Percentiles rank a stretch among this genome's conserved stretches.
These are phyloP conservation scores for Kluyveromyces starmeri DNA, from an alignment of 805 yeast species.

Conservation along the genomic window DNA sequence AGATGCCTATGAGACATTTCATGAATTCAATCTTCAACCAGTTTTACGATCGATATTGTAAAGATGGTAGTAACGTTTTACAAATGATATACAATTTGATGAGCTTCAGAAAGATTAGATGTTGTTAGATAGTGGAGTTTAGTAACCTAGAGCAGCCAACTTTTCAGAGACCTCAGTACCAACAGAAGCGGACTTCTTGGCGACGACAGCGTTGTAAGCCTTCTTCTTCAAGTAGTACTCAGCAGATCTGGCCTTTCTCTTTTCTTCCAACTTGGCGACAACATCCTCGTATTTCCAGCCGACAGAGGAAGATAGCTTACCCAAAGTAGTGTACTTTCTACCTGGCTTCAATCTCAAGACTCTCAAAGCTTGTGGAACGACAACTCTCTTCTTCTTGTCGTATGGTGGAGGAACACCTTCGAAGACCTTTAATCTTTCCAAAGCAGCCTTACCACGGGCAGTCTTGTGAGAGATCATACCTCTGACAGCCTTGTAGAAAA, in stretches of 20 bases:
- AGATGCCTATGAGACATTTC: no score
- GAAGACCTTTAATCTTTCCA: constrained; percentile 97
- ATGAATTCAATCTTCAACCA: neutral
- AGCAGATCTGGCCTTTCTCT: constrained; percentile 98
- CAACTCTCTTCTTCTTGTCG: constrained; percentile 99
- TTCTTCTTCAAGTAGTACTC: constrained; percentile 98
- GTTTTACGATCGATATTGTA: constrained; percentile 3
- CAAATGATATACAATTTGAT: constrained; percentile 7
- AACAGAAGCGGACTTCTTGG: constrained; percentile 83
- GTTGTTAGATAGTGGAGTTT: constrained; percentile 32
- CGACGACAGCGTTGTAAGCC: constrained; percentile 82
- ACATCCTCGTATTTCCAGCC: constrained; percentile 99
- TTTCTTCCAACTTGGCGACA: constrained; percentile 96
- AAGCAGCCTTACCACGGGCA: constrained; percentile 99
- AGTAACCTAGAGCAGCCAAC: constrained; percentile 97
- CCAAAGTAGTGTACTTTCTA: constrained; percentile 98
- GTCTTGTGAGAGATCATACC: constrained; percentile 99
- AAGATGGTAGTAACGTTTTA: constrained; percentile 9
- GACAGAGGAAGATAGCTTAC: constrained; percentile 90
- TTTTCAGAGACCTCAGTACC: constrained; percentile 85
- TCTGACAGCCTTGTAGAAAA: constrained; percentile 98
- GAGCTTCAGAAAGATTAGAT: constrained; percentile 3
- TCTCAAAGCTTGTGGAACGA: constrained; percentile 99
- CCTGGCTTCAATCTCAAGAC: constrained; percentile 99
- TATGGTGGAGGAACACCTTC: constrained; percentile 99